Base-by-base conservation (phyloP, 768 basidiomycete species). In the Calocybe indica region DNA sequence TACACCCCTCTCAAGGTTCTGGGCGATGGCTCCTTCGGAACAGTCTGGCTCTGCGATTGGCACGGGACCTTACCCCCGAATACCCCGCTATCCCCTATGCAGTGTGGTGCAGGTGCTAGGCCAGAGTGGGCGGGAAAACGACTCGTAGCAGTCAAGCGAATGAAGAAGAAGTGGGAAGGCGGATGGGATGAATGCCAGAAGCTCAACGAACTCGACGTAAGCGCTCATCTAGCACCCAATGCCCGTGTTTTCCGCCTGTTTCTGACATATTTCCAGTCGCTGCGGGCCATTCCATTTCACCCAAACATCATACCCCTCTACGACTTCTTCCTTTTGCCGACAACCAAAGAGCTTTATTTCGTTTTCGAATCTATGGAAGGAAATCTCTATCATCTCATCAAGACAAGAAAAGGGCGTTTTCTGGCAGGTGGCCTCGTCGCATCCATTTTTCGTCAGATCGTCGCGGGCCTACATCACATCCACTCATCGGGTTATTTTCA, bases 281-380 rank as follows among this genome's bases (percentile, higher is more conserved):
- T 99, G 51, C 89, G 92, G 46, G 83, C 85, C 52, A 97, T 99
- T 62, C 85, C 93, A 32, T 86, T 88, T 62, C 96, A 99, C 68
- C 89, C 89, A 28, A 93, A 95, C 63, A 92, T 99, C 69, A 97
- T 99, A 64, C 95, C 96, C 50, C 77, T 99, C 56, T 99, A 98
- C 75, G 96, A 99, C 69, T 94, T 92, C 61, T 99, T 98, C 73
- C 88, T 99, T 56, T 82, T 93, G n/a, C 96, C 96, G 5, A 80
- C 84, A 56, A 80, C 91, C 51, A 92, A 91, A 66, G 94, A 99
- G 67, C 89, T 99, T 58, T 96, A 98, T 67, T 98, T 98, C 61
- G 95, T 98, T 40, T 99, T 99, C 68, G 96, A 99, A 69, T 94
- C 93, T 60, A 98, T 99, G 96, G 96, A 99, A 67, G 96, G 96